Evolutionary conservation across 257 asterid species (phyloP), one percentile per base, ranked within the genome.

Genomic region (Salvia miltiorrhiza): DNA sequence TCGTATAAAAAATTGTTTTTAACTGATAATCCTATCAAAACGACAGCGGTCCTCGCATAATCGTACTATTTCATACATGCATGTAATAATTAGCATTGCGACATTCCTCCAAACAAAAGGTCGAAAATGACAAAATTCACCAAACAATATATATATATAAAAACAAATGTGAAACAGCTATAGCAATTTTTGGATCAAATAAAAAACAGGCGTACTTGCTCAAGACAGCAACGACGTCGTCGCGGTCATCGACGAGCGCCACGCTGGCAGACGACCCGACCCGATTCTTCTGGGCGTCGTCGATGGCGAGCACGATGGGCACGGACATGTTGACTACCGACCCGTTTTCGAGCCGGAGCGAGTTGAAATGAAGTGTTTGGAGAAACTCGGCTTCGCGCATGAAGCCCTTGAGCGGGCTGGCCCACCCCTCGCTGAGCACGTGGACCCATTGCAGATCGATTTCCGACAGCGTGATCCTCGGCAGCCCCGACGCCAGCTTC

Each of bases 351-450:
- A 86, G 80, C 0, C 96, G 88, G 78, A 94, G 90, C 67, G 95
- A 87, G 68, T 89, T 85, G 48, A 94, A 94, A 87, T 94, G 99
- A 86, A 94, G 96, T 63, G 96, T 87, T 86, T 94, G 99, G 91
- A 94, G 95, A 90, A 84, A 94, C 97, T 94, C 97, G 39, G 88
- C 64, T 77, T 94, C 96, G 79, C 93, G 76, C 97, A 94, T 90
- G 70, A 89, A 94, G 3, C 99, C 99, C 70, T 80, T 84, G 77
- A 94, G 71, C 1, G 99, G 99, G 79, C 97, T 90, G 1, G 99
- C 99, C 99, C 99, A 94, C 32, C 97, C 99, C 82, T 93, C 97
- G 74, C 97, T 88, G 67, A 93, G 84, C 67, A 93, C 96, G 74
- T 91, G 99, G 26, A 94, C 89, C 99, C 99, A 94, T 62, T 94